These are phyloP conservation scores for Linnemannia schmuckeri DNA, from an alignment of 192 early-diverging fungal species.

Conservation along the genomic window DNA sequence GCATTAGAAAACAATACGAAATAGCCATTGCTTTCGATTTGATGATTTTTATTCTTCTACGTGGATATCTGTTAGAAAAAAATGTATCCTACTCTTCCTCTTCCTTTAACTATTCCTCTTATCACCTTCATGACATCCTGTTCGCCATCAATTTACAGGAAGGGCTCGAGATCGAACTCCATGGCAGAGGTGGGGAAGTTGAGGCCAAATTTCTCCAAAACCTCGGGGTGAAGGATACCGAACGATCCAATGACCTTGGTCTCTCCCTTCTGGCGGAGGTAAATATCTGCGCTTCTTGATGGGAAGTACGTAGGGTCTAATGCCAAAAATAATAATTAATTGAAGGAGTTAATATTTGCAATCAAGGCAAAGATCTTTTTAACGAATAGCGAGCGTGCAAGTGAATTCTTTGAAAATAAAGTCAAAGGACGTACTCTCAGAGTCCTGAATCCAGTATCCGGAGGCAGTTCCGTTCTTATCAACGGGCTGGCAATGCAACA, in stretches of 20 bases:
- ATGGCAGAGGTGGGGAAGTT: slow-evolving; percentile 87
- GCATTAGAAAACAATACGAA: neutral
- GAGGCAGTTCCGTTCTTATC: slow-evolving; percentile 59
- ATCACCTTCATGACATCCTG: neutral
- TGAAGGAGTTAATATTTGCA: neutral
- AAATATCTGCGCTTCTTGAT: slow-evolving; percentile 91
- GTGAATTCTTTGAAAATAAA: too few relatives aligned
- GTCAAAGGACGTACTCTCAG: slow-evolving; percentile 67
- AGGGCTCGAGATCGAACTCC: slow-evolving; percentile 96
- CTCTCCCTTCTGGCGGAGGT: slow-evolving; percentile 68
- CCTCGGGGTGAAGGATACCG: slow-evolving; percentile 94
- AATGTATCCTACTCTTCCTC: neutral
- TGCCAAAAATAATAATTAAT: slow-evolving; percentile 11
- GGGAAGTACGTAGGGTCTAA: slow-evolving; percentile 91
- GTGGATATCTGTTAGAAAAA: neutral
- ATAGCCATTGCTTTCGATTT: neutral
- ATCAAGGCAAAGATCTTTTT: neutral
- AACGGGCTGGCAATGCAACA: slow-evolving; percentile 75
- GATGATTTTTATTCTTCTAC: neutral
- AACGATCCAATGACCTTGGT: slow-evolving; percentile 80
- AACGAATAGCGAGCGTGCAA: neutral
- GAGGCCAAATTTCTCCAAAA: slow-evolving; percentile 88
- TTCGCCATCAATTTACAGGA: slow-evolving; percentile 72
- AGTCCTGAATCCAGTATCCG: slow-evolving; percentile 87
- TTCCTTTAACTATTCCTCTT: too few relatives aligned